Percentiles rank a stretch among this genome's conserved stretches.
phyloP scores from a whole-genome alignment of 2,329 filamentous ascomycete genomes.

The Beauveria medogensis region DNA sequence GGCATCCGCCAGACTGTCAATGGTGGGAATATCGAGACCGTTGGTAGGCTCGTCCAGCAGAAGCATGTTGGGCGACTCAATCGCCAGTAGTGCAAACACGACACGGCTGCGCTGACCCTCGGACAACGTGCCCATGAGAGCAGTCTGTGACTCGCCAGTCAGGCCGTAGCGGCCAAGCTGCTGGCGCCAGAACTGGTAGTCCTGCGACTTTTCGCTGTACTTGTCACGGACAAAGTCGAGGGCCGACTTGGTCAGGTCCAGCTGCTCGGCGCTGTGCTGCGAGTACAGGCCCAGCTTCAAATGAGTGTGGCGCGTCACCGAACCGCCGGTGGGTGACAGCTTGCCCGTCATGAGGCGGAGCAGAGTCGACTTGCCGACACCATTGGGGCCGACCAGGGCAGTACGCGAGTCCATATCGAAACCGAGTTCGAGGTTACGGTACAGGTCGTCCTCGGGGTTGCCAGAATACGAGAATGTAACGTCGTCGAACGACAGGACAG shows the following conservation, averaged over 20 bases:
- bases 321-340: slow-evolving; percentile 73
- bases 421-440: slow-evolving; percentile 94
- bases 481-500: slow-evolving; percentile 90
- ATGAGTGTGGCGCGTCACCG: slow-evolving; percentile 88
- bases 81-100: slow-evolving; percentile 91
- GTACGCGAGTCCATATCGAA: slow-evolving; percentile 99
- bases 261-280: slow-evolving; percentile 96
- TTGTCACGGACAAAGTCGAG: slow-evolving; percentile 97
- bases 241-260: slow-evolving; percentile 94
- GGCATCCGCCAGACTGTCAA: slow-evolving; percentile 93
- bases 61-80: slow-evolving; percentile 95
- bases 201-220: slow-evolving; percentile 80
- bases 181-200: slow-evolving; percentile 99
- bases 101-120: slow-evolving; percentile 98
- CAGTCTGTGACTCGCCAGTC: slow-evolving; percentile 86
- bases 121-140: slow-evolving; percentile 94
- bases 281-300: slow-evolving; percentile 97
- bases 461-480: slow-evolving; percentile 98
- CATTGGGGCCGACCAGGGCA: slow-evolving; percentile 93
- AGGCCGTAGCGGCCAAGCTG: slow-evolving; percentile 94
- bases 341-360: slow-evolving; percentile 95
- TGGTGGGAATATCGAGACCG: slow-evolving; percentile 97
- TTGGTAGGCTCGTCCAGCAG: slow-evolving; percentile 98
- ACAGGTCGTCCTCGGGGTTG: slow-evolving; percentile 79
- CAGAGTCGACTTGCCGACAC: slow-evolving; percentile 97